These are phyloP conservation scores for Globisporangium irregulare DNA, from an alignment of 352 stramenopile genomes.

Conservation along the genomic window DNA sequence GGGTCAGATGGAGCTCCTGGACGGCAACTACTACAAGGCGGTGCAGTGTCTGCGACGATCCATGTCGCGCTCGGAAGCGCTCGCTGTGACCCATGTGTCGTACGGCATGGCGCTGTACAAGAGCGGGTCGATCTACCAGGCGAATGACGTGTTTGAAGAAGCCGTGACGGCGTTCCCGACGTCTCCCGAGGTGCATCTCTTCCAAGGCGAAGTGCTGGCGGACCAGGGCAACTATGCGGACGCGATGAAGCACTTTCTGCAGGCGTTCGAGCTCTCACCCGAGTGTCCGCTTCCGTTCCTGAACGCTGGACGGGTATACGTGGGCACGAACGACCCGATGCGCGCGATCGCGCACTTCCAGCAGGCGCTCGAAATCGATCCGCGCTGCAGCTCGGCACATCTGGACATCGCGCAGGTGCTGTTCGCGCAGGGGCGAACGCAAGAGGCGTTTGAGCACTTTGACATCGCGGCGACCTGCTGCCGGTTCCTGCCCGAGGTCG, in stretches of 20 bases:
- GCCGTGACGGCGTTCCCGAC: constrained; percentile 59
- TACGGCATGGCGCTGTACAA: constrained; percentile 89
- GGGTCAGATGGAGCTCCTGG: constrained; percentile 78
- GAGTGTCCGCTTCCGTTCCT: constrained; percentile 80
- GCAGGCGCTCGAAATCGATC: constrained; percentile 72
- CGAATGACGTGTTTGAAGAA: constrained; percentile 78
- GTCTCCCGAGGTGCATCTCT: constrained; percentile 76
- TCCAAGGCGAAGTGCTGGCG: constrained; percentile 78
- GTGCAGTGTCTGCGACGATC: constrained; percentile 66
- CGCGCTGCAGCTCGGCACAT: constrained; percentile 75
- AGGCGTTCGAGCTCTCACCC: constrained; percentile 68
- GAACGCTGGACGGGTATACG: constrained; percentile 79
- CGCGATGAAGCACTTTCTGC: constrained; percentile 77
- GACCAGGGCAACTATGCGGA: constrained; percentile 81
- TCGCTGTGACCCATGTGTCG: constrained; percentile 73
- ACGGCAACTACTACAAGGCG: constrained; percentile 71
- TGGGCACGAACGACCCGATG: constrained; percentile 77
- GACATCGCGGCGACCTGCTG: constrained; percentile 65
- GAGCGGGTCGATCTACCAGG: constrained; percentile 76
- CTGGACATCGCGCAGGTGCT: constrained; percentile 85
- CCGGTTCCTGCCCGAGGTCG: constrained; percentile 79
- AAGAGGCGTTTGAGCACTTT: constrained; percentile 76
- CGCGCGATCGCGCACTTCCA: constrained; percentile 81
- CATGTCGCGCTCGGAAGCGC: constrained; percentile 72
- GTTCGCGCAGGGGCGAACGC: constrained; percentile 73